Evolutionary conservation across 2,329 filamentous ascomycete species (phyloP).

Genomic region (Boeremia lycopersici): DNA sequence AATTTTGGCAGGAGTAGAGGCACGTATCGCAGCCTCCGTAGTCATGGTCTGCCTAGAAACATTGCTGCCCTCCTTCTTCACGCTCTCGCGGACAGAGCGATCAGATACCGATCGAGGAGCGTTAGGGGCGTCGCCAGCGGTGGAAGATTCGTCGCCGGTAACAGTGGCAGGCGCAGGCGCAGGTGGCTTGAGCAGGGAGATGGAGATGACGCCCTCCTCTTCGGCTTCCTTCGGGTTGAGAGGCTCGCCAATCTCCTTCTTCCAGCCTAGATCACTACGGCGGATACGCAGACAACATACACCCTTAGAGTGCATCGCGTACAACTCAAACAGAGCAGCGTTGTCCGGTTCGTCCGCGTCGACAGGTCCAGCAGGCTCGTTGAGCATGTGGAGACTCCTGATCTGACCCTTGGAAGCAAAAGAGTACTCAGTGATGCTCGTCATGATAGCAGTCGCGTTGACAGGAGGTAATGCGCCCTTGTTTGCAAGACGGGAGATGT

Average conservation of each 20-base stretch:
- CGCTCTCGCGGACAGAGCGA: constrained; percentile 42
- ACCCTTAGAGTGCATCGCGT: constrained; percentile 96
- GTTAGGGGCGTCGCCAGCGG: constrained; percentile 42
- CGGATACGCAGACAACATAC: constrained; percentile 89
- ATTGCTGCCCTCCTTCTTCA: constrained; percentile 45
- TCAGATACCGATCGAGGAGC: constrained; percentile 44
- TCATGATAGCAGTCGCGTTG: constrained; percentile 96
- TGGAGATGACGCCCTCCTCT: constrained; percentile 73
- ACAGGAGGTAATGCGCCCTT: constrained; percentile 69
- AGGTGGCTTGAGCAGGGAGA: constrained; percentile 66
- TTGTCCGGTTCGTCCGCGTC: constrained; percentile 67
- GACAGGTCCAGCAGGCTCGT: constrained; percentile 66
- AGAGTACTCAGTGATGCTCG: constrained; percentile 93
- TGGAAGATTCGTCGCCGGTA: constrained; percentile 45
- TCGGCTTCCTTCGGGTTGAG: constrained; percentile 78
- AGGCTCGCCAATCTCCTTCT: constrained; percentile 80
- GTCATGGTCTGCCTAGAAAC: constrained; percentile 43
- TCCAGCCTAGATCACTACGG: constrained; percentile 90
- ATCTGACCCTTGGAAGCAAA: constrained; percentile 85
- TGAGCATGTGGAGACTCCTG: constrained; percentile 87
- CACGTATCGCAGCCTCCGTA: constrained; percentile 48
- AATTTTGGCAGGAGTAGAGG: constrained; percentile 50
- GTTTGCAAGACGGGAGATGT: constrained; percentile 76
- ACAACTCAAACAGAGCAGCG: constrained; percentile 86
- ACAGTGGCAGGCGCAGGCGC: constrained; percentile 31